Conservation (phyloP, 2,329 filamentous ascomycete species). For the Trichoderma gracile region DNA sequence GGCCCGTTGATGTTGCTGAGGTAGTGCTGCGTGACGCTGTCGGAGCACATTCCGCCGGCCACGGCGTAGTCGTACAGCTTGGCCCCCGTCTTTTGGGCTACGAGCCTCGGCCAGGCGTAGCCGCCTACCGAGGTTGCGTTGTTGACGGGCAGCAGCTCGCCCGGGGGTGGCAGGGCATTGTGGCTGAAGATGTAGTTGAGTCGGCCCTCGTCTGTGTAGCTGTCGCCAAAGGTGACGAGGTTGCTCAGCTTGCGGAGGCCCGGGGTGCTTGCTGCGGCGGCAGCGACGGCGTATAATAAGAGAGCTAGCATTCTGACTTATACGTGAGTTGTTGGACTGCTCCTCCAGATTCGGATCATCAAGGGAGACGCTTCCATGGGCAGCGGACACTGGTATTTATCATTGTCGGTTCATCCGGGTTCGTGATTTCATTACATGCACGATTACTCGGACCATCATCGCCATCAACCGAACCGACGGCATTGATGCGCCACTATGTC, state of each 20-base stretch:
- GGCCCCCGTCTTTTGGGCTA: constrained; percentile 58
- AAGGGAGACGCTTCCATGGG: background rate
- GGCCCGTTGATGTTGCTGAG: constrained; percentile 52
- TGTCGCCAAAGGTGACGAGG: constrained; percentile 71
- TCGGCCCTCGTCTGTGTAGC: constrained; percentile 73
- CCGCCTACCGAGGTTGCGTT: constrained; percentile 64
- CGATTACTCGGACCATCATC: background rate
- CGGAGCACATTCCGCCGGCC: constrained; percentile 70
- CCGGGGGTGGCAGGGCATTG: constrained; percentile 62
- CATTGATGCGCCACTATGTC: background rate
- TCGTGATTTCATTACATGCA: background rate
- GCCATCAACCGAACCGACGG: constrained; percentile 18
- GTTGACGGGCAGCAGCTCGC: constrained; percentile 47
- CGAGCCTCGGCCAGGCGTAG: constrained; percentile 67
- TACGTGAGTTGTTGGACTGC: background rate
- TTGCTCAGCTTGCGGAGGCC: constrained; percentile 41
- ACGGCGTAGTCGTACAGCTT: constrained; percentile 70
- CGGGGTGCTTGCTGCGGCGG: background rate
- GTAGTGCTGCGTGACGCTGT: constrained; percentile 51
- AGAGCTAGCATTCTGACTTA: constrained; percentile 4
- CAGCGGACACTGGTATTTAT: background rate
- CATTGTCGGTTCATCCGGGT: background rate
- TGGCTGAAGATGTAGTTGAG: constrained; percentile 64
- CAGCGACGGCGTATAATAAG: constrained; percentile 6
- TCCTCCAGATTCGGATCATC: background rate